These are phyloP conservation scores for Thermothielavioides terrestris DNA, from an alignment of 495 filamentous ascomycete species.

Conservation along the genomic window DNA sequence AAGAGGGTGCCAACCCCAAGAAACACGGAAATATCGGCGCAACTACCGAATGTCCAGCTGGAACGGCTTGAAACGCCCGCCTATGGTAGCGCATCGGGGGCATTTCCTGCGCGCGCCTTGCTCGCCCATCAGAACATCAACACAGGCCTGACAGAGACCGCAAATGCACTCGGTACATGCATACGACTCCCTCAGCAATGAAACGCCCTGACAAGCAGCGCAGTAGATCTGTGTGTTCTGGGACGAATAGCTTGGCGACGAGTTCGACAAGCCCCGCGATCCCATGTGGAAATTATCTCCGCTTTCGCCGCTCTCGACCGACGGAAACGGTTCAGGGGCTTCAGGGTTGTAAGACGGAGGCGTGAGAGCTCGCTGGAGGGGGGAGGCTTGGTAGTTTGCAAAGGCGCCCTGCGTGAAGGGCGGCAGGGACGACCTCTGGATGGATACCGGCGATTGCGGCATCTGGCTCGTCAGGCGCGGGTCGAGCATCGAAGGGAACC, in stretches of 20 bases:
- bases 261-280: constrained; percentile 43
- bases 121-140: constrained; percentile 63
- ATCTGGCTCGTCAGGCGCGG: constrained; percentile 46
- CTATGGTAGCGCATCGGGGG: constrained; percentile 57
- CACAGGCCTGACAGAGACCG: constrained; percentile 78
- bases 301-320: constrained; percentile 61
- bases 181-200: constrained; percentile 68
- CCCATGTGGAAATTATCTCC: constrained; percentile 59
- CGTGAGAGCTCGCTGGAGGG: constrained; percentile 75
- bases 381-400: constrained; percentile 75
- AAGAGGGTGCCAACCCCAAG: background rate
- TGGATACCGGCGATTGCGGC: constrained; percentile 56
- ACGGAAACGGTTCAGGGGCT: constrained; percentile 69
- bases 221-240: constrained; percentile 79
- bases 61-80: constrained; percentile 60
- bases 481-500: constrained; percentile 25
- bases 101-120: constrained; percentile 53
- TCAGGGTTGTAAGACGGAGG: constrained; percentile 62
- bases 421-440: constrained; percentile 71
- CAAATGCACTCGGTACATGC: constrained; percentile 94
- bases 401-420: constrained; percentile 55
- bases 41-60: constrained; percentile 52
- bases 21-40: background rate
- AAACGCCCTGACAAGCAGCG: constrained; percentile 67
- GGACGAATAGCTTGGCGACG: constrained; percentile 46